Evolutionary conservation across 345 rosid species (phyloP).

Genomic region (Sonneratia caseolaris): DNA sequence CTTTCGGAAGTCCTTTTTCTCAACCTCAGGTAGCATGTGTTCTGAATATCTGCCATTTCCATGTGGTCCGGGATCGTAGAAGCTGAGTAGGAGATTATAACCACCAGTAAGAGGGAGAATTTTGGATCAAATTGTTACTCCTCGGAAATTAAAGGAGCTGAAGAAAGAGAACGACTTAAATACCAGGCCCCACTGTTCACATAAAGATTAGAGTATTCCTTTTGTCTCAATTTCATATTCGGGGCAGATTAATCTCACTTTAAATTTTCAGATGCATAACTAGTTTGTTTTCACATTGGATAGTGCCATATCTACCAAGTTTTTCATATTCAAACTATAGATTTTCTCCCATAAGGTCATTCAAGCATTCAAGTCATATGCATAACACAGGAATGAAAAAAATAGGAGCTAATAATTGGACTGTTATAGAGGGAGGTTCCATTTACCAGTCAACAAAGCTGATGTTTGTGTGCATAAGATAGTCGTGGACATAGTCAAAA

Average conservation of each 20-base stretch:
- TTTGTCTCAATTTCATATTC: not conserved
- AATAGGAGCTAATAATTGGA: not conserved
- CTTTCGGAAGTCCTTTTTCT: constrained; percentile 84
- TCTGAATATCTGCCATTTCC: constrained; percentile 97
- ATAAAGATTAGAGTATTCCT: not conserved
- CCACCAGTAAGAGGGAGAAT: not conserved
- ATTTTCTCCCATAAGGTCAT: not conserved
- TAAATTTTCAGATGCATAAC: not conserved
- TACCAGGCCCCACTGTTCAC: not conserved
- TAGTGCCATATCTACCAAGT: not conserved
- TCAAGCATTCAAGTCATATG: not conserved
- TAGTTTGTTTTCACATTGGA: not conserved
- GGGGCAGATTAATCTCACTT: not conserved
- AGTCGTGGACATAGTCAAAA: constrained; percentile 81
- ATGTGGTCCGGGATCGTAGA: constrained; percentile 93
- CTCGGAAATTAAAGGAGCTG: not conserved
- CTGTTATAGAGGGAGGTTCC: not conserved
- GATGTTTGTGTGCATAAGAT: constrained; percentile 67
- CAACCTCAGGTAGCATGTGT: constrained; percentile 90
- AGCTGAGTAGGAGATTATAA: constrained; percentile 37
- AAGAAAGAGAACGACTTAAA: not conserved
- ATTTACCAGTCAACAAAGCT: constrained; percentile 89
- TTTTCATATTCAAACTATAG: too few relatives aligned
- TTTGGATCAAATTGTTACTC: not conserved
- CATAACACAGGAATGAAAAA: not conserved